Percentiles rank a stretch among this genome's conserved stretches.
These are phyloP conservation scores for Lobosporangium transversale DNA, from an alignment of 192 early-diverging fungal genomes.

Conservation along the genomic window DNA sequence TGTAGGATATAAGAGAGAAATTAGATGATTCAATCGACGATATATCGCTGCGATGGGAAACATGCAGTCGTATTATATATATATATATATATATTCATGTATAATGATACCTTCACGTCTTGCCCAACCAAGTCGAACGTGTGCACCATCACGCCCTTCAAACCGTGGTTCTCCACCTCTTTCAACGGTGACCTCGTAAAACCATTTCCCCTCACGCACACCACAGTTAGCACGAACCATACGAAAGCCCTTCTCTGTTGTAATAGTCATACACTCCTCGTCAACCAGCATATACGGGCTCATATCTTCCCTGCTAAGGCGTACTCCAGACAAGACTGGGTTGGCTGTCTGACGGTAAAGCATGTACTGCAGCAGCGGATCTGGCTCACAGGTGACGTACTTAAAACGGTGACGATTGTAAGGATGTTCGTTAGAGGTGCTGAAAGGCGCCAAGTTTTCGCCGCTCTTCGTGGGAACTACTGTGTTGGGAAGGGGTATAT, in stretches of 20 bases:
- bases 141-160: conserved; percentile 60
- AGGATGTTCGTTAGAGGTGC: conserved; percentile 62
- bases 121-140: conserved; percentile 73
- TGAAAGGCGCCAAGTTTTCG: conserved; percentile 36
- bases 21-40: no score
- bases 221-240: conserved; percentile 70
- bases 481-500: conserved; percentile 48
- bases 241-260: conserved; percentile 72
- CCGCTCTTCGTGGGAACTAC: conserved; percentile 35
- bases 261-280: conserved; percentile 64
- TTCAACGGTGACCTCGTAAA: conserved; percentile 66
- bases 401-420: conserved; percentile 69
- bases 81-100: no score
- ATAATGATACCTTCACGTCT: conserved; percentile 67
- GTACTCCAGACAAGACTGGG: conserved; percentile 50
- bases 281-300: conserved; percentile 67
- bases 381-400: conserved; percentile 66
- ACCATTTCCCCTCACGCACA: conserved; percentile 71
- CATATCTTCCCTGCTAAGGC: conserved; percentile 65
- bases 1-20: neutral
- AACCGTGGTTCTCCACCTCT: conserved; percentile 55
- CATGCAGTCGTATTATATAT: no score
- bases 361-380: conserved; percentile 56
- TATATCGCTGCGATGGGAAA: no score
- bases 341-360: conserved; percentile 63